A percentile compares a stretch with the other conserved stretches of the same genome.
Conservation (phyloP, 164 flowering plant species). For the Nymphaea thermarum region DNA sequence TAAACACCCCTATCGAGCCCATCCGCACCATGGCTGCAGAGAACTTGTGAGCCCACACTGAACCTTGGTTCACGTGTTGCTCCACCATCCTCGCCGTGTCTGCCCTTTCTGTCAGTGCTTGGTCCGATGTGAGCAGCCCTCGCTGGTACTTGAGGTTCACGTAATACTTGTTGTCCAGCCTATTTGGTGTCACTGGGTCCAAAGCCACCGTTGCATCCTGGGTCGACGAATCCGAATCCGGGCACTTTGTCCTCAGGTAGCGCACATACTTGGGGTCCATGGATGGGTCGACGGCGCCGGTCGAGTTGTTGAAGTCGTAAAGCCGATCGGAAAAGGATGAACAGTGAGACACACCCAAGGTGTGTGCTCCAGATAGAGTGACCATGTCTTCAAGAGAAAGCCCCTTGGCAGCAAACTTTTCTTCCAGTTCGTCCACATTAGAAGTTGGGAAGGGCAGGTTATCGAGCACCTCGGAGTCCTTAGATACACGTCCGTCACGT, state of each 20-base stretch:
- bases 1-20: background rate
- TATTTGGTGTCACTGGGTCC: conserved; percentile 1
- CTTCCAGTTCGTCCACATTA: conserved; percentile 1
- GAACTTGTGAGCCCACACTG: background rate
- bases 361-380: conserved; percentile 8
- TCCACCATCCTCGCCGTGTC: conserved; percentile 5
- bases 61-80: conserved; percentile 2
- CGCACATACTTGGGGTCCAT: background rate
- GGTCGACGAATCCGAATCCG: background rate
- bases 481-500: conserved; percentile 5
- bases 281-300: conserved; percentile 4
- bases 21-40: background rate
- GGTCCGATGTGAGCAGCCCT: conserved; percentile 7
- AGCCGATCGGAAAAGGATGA: conserved; percentile 8
- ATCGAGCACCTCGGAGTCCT: background rate
- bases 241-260: conserved; percentile 2
- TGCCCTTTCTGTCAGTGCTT: background rate
- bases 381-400: conserved; percentile 8
- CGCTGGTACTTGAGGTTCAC: conserved; percentile 2
- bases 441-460: conserved; percentile 2
- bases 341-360: conserved; percentile 9
- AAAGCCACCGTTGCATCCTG: conserved; percentile 1
- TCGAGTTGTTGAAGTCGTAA: conserved; percentile 4
- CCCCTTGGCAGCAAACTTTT: conserved; percentile 5
- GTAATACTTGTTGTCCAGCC: conserved; percentile 2